Percentiles rank a stretch among this genome's conserved stretches.
Evolutionary conservation across 768 basidiomycete genomes (phyloP).

Genomic region (Termitomyces sp.): DNA sequence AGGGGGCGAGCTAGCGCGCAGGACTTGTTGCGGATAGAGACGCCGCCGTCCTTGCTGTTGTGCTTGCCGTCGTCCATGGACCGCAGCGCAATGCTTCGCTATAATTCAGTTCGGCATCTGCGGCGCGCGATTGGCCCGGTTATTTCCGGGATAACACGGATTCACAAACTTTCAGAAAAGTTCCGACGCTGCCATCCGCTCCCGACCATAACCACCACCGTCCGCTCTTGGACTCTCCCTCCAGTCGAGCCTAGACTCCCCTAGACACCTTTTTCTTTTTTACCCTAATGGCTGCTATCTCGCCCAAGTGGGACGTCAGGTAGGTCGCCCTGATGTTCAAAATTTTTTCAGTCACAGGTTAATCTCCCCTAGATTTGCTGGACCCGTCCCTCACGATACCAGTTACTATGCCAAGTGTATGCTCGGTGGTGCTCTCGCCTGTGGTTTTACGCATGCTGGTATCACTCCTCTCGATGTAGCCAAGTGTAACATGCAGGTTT

Average conservation of each 20-base stretch:
- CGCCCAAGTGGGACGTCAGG: slow-evolving; percentile 76
- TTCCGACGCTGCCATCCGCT: slow-evolving; percentile 13
- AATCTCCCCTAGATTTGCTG: slow-evolving; percentile 41
- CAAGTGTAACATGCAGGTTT: slow-evolving; percentile 89
- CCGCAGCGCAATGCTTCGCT: background rate
- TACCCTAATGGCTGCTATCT: slow-evolving; percentile 44
- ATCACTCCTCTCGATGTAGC: slow-evolving; percentile 86
- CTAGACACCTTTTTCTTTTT: slow-evolving; percentile 20
- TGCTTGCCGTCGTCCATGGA: background rate
- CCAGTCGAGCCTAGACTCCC: slow-evolving; percentile 19
- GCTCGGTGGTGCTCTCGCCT: slow-evolving; percentile 84
- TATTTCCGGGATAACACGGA: slow-evolving; percentile 33
- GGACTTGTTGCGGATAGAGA: background rate
- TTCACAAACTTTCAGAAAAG: slow-evolving; percentile 15
- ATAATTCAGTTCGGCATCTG: slow-evolving; percentile 15
- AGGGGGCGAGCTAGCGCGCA: background rate
- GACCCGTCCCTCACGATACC: slow-evolving; percentile 71
- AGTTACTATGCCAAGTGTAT: slow-evolving; percentile 82
- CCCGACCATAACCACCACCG: slow-evolving; percentile 20
- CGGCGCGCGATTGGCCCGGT: slow-evolving; percentile 30
- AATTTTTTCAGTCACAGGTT: slow-evolving; percentile 1
- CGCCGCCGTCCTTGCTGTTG: background rate
- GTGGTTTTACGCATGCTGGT: slow-evolving; percentile 84
- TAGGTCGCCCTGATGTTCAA: slow-evolving; percentile 18
- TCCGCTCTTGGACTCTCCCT: slow-evolving; percentile 17